phyloP scores from a whole-genome alignment of 2,329 filamentous ascomycete genomes.

The Penicillium janthinellum region DNA sequence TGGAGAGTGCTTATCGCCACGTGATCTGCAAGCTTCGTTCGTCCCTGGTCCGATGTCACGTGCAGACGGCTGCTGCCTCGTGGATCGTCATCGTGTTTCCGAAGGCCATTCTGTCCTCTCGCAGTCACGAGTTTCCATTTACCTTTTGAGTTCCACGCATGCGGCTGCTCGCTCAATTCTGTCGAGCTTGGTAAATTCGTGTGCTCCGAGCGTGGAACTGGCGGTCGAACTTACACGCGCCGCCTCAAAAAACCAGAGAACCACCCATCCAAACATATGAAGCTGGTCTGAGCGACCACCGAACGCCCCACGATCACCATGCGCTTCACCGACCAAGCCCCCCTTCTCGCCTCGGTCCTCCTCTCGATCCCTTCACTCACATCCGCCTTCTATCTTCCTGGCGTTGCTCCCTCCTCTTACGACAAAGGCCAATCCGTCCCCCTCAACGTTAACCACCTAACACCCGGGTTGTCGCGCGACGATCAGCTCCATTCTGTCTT shows the following conservation, averaged over 20 bases:
- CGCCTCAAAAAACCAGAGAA: background rate
- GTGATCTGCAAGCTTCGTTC: background rate
- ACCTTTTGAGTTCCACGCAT: background rate
- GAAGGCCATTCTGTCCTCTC: conserved; percentile 8
- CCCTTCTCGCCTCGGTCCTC: conserved; percentile 34
- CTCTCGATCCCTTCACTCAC: conserved; percentile 38
- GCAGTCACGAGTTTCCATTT: background rate
- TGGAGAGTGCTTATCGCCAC: conserved; percentile 11
- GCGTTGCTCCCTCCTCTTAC: conserved; percentile 93
- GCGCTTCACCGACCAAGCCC: conserved; percentile 36
- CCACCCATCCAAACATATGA: conserved; percentile 10
- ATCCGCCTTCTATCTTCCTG: conserved; percentile 90
- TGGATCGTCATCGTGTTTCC: conserved; percentile 2
- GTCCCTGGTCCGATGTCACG: background rate
- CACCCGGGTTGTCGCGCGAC: conserved; percentile 78
- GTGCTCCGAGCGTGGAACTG: conserved; percentile 2
- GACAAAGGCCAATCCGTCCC: conserved; percentile 76
- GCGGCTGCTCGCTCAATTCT: background rate
- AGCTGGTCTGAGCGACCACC: conserved; percentile 21
- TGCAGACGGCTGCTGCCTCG: background rate
- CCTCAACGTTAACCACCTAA: conserved; percentile 89
- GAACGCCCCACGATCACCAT: conserved; percentile 33
- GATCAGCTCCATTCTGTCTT: conserved; percentile 87
- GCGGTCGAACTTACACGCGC: background rate
- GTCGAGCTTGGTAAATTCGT: background rate